These are phyloP conservation scores for Cladochytrium replicatum DNA, from an alignment of 192 early-diverging fungal genomes.

Conservation along the genomic window DNA sequence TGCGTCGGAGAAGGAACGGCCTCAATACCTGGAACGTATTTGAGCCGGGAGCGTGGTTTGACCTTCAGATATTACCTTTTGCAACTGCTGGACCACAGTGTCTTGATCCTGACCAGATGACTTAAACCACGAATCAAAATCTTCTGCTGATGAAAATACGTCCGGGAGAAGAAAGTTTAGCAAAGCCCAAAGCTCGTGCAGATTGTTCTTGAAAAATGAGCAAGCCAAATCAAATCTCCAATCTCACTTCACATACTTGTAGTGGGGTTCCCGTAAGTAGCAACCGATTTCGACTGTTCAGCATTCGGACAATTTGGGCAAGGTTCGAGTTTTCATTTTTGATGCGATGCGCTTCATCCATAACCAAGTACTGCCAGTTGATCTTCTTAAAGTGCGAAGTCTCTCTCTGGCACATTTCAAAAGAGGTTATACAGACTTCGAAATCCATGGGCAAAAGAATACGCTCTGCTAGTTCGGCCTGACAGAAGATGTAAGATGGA, in stretches of 20 bases:
- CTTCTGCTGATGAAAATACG: slow-evolving; percentile 86
- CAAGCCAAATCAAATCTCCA: background rate
- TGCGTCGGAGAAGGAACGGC: slow-evolving; percentile 47
- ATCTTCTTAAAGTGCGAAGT: slow-evolving; percentile 73
- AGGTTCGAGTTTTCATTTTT: slow-evolving; percentile 93
- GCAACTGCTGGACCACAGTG: slow-evolving; percentile 64
- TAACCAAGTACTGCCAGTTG: slow-evolving; percentile 65
- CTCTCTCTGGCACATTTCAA: slow-evolving; percentile 91
- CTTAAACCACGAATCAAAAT: slow-evolving; percentile 93
- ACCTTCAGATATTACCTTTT: slow-evolving; percentile 46
- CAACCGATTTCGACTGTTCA: slow-evolving; percentile 78
- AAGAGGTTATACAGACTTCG: slow-evolving; percentile 92
- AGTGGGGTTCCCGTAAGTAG: slow-evolving; percentile 93
- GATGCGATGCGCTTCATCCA: slow-evolving; percentile 74
- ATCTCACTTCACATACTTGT: slow-evolving; percentile 30
- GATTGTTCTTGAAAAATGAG: slow-evolving; percentile 57
- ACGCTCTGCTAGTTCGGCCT: too few species aligned
- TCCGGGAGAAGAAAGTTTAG: slow-evolving; percentile 96
- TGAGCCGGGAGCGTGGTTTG: slow-evolving; percentile 28
- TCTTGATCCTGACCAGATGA: slow-evolving; percentile 64
- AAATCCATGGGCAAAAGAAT: too few species aligned
- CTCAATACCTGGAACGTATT: slow-evolving; percentile 49
- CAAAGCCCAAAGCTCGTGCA: slow-evolving; percentile 98
- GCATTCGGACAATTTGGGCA: slow-evolving; percentile 86
- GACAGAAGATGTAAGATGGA: background rate